A percentile compares a stretch with the other conserved stretches of the same genome.
phyloP scores from a whole-genome alignment of 164 flowering plant genomes.

The Buxus sempervirens region DNA sequence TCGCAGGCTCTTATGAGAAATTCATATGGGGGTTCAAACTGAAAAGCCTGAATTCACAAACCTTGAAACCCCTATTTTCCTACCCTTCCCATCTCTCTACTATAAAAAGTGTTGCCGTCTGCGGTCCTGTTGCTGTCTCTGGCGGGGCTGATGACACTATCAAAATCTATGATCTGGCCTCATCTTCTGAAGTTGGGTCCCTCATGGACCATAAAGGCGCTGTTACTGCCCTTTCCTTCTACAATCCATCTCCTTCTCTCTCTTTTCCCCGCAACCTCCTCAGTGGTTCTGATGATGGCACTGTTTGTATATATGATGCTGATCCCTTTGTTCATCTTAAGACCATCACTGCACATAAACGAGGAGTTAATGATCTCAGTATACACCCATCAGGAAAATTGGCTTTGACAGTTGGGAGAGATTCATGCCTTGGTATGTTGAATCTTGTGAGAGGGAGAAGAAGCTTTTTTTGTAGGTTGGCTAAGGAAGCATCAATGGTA shows the following conservation, averaged over 20 bases:
- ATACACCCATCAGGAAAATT: constrained; percentile 75
- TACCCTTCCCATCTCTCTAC: constrained; percentile 77
- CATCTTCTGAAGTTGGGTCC: constrained; percentile 67
- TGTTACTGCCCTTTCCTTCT: constrained; percentile 71
- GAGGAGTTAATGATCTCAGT: constrained; percentile 53
- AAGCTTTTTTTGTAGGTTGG: constrained; percentile 68
- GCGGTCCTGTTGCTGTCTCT: constrained; percentile 70
- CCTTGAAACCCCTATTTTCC: constrained; percentile 69
- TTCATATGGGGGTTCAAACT: constrained; percentile 86
- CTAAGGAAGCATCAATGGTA: constrained; percentile 62
- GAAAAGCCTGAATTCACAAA: constrained; percentile 29
- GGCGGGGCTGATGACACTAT: constrained; percentile 73
- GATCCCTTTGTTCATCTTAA: constrained; percentile 77
- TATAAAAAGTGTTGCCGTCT: constrained; percentile 60
- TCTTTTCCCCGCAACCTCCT: constrained; percentile 81
- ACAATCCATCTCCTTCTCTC: constrained; percentile 38
- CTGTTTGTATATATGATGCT: constrained; percentile 68
- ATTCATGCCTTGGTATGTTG: constrained; percentile 71
- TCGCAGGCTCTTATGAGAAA: constrained; percentile 92
- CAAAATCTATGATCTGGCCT: constrained; percentile 71
- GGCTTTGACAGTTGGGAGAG: constrained; percentile 71
- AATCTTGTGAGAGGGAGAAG: constrained; percentile 84
- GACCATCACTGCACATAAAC: constrained; percentile 49
- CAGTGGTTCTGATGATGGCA: constrained; percentile 67
- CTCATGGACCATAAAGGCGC: constrained; percentile 52